Base-by-base conservation (phyloP, 192 early-diverging fungal species). In the Coemansia sp. region DNA sequence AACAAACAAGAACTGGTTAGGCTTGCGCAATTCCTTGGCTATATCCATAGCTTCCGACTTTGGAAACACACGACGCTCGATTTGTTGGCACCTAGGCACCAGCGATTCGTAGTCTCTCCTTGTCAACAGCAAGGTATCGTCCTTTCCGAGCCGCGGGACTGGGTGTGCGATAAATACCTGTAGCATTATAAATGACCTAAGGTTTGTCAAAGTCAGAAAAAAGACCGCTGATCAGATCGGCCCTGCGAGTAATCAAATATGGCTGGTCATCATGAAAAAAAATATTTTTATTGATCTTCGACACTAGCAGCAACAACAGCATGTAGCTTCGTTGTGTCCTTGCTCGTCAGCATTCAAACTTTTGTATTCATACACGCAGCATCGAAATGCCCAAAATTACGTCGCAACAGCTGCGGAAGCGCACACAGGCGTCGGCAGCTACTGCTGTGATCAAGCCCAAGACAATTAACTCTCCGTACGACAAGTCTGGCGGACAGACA, bases 381-480 rank as follows among this genome's bases (percentile, higher is more conserved):
- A 10, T 17, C 27, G 1, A 19, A 46, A 80, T 81, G 80, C 80
- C 80, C 44, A 81, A 81, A 49, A 69, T 81, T 47, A 81, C 80
- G 39, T 53, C 67, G 33, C 80, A 72, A 53, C 80, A 81, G 61
- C 54, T 81, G 54, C 62, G 70, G 18, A 78, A 73, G 52, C 71
- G 67, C 63, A 79, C 61, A 18, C 76, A 79, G 62, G 66, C 50
- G 48, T 79, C 76, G 12, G 69, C 76, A 0, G 71, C 71, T 39
- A 69, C 15, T 17, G 76, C 76, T 0, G 40, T 53, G 10, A 59
- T 64, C 47, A 73, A 66, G 57, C 76, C 76, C 22, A 63, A 57
- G 43, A 73, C 71, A 9, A 72, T 79, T 38, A 61, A 66, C 27
- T 67, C 71, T 27, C 71, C 76, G 24, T 73, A 78, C 49, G 70